These are phyloP conservation scores for Pythium oligandrum DNA, from an alignment of 352 stramenopile genomes.

Conservation along the genomic window DNA sequence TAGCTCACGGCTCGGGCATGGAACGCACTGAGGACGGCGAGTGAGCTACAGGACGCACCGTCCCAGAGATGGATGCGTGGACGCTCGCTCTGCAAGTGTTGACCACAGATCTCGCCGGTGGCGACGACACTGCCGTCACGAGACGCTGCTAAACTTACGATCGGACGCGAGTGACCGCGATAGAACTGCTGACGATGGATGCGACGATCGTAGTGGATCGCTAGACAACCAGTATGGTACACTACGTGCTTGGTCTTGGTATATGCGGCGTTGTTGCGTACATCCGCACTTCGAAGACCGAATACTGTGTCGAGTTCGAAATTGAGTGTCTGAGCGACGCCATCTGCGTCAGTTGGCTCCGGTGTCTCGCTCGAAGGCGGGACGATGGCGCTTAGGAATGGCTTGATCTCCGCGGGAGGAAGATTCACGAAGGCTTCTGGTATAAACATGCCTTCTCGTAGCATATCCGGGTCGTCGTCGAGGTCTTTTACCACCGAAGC, in stretches of 20 bases:
- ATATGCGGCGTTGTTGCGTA: conserved; percentile 57
- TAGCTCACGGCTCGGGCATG: conserved; percentile 65
- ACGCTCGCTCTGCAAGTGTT: conserved; percentile 44
- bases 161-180: conserved; percentile 41
- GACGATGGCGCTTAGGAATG: conserved; percentile 60
- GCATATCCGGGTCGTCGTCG: conserved; percentile 48
- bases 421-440: conserved; percentile 56
- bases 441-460: conserved; percentile 47
- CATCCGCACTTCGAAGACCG: conserved; percentile 49
- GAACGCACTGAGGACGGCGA: conserved; percentile 53
- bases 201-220: conserved; percentile 68
- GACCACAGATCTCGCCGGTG: conserved; percentile 65
- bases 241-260: conserved; percentile 62
- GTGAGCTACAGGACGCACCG: conserved; percentile 40
- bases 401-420: conserved; percentile 46
- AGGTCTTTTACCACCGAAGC: conserved; percentile 37
- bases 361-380: conserved; percentile 30
- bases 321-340: conserved; percentile 20
- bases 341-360: conserved; percentile 36
- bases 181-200: conserved; percentile 72
- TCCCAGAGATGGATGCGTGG: conserved; percentile 78
- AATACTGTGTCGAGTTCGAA: conserved; percentile 74
- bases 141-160: conserved; percentile 43
- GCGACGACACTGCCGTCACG: conserved; percentile 55
- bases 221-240: conserved; percentile 53